phyloP scores from a whole-genome alignment of 257 asterid species.

The Gentiana dahurica region DNA sequence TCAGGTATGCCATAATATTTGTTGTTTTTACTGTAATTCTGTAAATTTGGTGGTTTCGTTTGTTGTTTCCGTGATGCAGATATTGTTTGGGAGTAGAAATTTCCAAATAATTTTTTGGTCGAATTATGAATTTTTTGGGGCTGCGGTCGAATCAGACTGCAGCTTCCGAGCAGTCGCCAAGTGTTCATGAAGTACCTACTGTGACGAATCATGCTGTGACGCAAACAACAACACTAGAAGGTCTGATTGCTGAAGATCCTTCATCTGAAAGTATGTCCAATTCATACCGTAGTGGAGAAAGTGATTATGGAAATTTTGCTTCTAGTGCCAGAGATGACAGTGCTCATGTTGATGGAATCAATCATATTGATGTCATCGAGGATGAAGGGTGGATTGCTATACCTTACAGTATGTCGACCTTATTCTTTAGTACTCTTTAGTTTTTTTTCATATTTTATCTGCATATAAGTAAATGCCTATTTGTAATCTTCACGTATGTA shows the following conservation, averaged over 20 bases:
- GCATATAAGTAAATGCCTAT: too few relatives aligned
- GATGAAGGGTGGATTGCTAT: constrained; percentile 67
- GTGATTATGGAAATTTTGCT: constrained; percentile 30
- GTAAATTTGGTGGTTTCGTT: too few relatives aligned
- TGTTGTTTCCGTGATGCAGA: background rate
- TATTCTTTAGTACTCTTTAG: constrained; percentile 4
- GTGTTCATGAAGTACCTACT: constrained; percentile 29
- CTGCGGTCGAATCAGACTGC: constrained; percentile 78
- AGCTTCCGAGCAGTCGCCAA: constrained; percentile 42
- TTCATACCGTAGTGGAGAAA: constrained; percentile 32
- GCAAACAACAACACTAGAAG: constrained; percentile 42
- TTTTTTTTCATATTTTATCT: constrained; percentile 8
- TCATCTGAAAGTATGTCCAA: constrained; percentile 21
- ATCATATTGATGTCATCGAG: constrained; percentile 68
- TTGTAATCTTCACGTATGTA: too few relatives aligned
- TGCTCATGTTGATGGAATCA: constrained; percentile 25
- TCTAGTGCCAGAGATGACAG: constrained; percentile 28
- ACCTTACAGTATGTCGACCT: constrained; percentile 48
- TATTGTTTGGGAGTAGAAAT: constrained; percentile 1
- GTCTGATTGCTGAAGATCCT: constrained; percentile 58
- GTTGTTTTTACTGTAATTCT: too few relatives aligned
- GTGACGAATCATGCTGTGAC: constrained; percentile 30
- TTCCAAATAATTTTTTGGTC: constrained; percentile 15
- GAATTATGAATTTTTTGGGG: constrained; percentile 78
- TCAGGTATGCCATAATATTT: too few relatives aligned